These are phyloP conservation scores for Metschnikowia santaceciliae DNA, from an alignment of 805 yeast genomes.

Conservation along the genomic window DNA sequence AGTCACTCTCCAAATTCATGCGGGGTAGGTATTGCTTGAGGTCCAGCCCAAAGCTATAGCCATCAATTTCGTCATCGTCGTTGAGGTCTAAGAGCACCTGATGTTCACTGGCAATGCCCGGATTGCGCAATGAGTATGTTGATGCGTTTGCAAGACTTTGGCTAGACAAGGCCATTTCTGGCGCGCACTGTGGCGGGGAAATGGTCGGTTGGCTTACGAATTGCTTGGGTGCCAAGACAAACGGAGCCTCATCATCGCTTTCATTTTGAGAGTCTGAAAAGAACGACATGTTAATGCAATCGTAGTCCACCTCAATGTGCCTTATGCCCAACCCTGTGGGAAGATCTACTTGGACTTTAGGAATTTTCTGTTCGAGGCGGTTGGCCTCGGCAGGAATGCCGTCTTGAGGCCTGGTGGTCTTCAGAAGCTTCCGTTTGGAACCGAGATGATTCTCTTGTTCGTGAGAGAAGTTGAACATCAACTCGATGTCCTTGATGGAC, in stretches of 20 bases:
- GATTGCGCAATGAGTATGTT: background rate
- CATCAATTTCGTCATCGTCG: slow-evolving; percentile 14
- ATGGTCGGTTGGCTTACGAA: background rate
- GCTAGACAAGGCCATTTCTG: background rate
- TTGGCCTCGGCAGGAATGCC: background rate
- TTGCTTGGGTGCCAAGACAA: background rate
- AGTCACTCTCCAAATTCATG: slow-evolving; percentile 15
- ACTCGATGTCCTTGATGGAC: slow-evolving; percentile 16
- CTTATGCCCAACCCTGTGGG: slow-evolving; percentile 9
- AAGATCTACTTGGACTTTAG: slow-evolving; percentile 9
- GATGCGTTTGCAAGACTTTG: background rate
- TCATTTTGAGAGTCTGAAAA: slow-evolving; percentile 8
- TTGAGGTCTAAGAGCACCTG: slow-evolving; percentile 10
- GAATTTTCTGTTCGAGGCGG: background rate
- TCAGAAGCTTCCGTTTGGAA: background rate
- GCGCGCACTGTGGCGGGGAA: background rate
- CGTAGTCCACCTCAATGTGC: slow-evolving; percentile 10
- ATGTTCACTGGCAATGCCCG: background rate
- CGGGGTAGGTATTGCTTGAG: slow-evolving; percentile 13
- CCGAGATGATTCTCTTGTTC: slow-evolving; percentile 2
- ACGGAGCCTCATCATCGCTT: background rate
- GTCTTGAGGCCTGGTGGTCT: background rate
- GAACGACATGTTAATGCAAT: slow-evolving; percentile 11
- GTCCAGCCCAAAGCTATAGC: slow-evolving; percentile 14
- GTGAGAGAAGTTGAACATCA: slow-evolving; percentile 13